Evolutionary conservation across 2,329 filamentous ascomycete species (phyloP).

Genomic region (Arthrobotrys pseudoclavata): DNA sequence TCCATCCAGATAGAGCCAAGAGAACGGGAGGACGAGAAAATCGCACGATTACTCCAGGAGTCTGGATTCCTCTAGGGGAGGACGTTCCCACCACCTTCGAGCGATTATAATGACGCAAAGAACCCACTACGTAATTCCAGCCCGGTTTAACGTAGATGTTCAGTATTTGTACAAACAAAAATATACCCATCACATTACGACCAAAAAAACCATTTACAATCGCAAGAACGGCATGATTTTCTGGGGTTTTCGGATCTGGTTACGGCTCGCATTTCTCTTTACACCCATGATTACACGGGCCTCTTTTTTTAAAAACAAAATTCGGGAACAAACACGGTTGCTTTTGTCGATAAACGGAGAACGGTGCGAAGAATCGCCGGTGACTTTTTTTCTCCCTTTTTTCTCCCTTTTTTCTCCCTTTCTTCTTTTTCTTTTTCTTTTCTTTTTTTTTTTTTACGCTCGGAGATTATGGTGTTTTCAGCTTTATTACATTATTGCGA

Average conservation of each 20-base stretch:
- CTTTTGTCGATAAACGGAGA: constrained; percentile 53
- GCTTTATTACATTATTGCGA: constrained; percentile 34
- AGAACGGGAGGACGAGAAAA: constrained; percentile 98
- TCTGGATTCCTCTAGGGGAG: constrained; percentile 63
- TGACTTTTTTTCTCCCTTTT: constrained; percentile 46
- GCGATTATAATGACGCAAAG: constrained; percentile 50
- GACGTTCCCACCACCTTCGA: constrained; percentile 51
- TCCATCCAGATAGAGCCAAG: constrained; percentile 92
- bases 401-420: too few species aligned
- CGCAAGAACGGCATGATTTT: constrained; percentile 56
- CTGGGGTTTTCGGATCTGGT: constrained; percentile 56
- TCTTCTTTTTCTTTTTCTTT: constrained; percentile 26
- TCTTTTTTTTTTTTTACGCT: constrained; percentile 12
- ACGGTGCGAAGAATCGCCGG: constrained; percentile 43
- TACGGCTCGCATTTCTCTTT: constrained; percentile 57
- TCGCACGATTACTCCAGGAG: constrained; percentile 78
- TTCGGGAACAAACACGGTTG: constrained; percentile 53
- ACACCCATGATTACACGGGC: constrained; percentile 35
- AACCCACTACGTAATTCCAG: constrained; percentile 39
- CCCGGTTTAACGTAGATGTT: constrained; percentile 34
- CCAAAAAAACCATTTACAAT: constrained; percentile 48
- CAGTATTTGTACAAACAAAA: constrained; percentile 50
- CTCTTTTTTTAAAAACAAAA: constrained; percentile 37
- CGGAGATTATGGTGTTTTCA: constrained; percentile 51
- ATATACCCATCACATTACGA: constrained; percentile 56